Evolutionary conservation across 768 basidiomycete species (phyloP).

Genomic region (Amylocystis lapponica): DNA sequence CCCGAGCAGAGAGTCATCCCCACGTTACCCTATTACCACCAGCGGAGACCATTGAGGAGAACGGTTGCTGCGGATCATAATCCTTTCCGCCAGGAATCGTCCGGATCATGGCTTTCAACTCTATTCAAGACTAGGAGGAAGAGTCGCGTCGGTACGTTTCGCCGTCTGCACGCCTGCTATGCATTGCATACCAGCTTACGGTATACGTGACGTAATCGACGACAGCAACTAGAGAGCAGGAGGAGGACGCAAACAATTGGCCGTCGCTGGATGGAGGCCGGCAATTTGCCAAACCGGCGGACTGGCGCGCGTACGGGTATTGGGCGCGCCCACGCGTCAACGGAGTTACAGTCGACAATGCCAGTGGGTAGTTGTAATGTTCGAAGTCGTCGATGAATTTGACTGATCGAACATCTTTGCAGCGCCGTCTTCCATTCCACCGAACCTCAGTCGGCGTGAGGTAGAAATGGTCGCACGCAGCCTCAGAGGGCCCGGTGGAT

Average conservation of each 20-base stretch:
- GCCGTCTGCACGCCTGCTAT: no score
- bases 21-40: background rate
- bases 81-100: constrained; percentile 1
- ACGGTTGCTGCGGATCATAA: constrained; percentile 1
- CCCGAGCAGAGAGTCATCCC: background rate
- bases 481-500: constrained; percentile 18
- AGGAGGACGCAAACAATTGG: background rate
- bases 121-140: background rate
- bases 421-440: constrained; percentile 21
- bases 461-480: constrained; percentile 29
- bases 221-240: no score
- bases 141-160: constrained; percentile 1
- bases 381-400: background rate
- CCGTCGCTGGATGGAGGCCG: background rate
- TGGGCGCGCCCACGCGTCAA: constrained; percentile 45
- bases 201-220: no score
- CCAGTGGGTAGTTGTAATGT: constrained; percentile 28
- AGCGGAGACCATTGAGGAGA: background rate
- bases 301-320: constrained; percentile 53
- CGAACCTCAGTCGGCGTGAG: constrained; percentile 14
- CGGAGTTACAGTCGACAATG: constrained; percentile 35
- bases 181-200: no score
- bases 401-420: background rate
- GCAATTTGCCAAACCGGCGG: constrained; percentile 24
- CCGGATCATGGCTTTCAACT: constrained; percentile 5